Conservation (phyloP, 441 rosid genomes). For the Isatis lusitanica region DNA sequence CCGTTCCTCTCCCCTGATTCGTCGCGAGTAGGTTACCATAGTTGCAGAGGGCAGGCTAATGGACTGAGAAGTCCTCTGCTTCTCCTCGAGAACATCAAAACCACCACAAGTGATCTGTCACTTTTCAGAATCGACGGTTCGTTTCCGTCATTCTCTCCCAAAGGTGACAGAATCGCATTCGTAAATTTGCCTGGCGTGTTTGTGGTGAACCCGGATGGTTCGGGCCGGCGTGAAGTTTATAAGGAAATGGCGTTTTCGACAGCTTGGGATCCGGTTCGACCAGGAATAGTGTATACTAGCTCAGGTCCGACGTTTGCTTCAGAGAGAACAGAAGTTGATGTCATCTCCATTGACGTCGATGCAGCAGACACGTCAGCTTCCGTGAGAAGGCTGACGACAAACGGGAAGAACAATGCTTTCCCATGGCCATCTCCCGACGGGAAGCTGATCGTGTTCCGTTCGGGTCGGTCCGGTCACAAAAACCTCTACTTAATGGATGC, state of each 20-base stretch:
- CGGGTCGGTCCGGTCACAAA: slow-evolving; percentile 77
- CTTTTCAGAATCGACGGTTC: slow-evolving; percentile 79
- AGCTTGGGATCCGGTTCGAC: slow-evolving; percentile 72
- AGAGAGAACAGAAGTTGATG: slow-evolving; percentile 65
- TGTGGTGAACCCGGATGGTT: slow-evolving; percentile 80
- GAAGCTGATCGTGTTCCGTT: slow-evolving; percentile 69
- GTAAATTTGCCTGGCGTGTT: slow-evolving; percentile 75
- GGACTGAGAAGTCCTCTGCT: slow-evolving; percentile 45
- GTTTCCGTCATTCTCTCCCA: slow-evolving; percentile 79
- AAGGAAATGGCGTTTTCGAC: slow-evolving; percentile 60
- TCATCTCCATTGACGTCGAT: slow-evolving; percentile 62
- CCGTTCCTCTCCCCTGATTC: slow-evolving; percentile 84
- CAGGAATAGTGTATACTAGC: slow-evolving; percentile 62
- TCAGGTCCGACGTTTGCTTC: slow-evolving; percentile 74
- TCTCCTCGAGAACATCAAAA: slow-evolving; percentile 61
- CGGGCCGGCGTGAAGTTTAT: slow-evolving; percentile 54
- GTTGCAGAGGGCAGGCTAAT: slow-evolving; percentile 56
- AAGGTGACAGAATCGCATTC: slow-evolving; percentile 71
- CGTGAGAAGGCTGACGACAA: slow-evolving; percentile 55
- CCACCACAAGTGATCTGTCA: slow-evolving; percentile 53
- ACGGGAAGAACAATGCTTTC: slow-evolving; percentile 80
- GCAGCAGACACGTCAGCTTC: slow-evolving; percentile 25
- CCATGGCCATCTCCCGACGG: slow-evolving; percentile 86
- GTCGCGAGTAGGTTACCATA: slow-evolving; percentile 70
- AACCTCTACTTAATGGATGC: slow-evolving; percentile 85